phyloP scores from a whole-genome alignment of 1,139 yeast genomes.

The Saccharomyces pastorianus region DNA sequence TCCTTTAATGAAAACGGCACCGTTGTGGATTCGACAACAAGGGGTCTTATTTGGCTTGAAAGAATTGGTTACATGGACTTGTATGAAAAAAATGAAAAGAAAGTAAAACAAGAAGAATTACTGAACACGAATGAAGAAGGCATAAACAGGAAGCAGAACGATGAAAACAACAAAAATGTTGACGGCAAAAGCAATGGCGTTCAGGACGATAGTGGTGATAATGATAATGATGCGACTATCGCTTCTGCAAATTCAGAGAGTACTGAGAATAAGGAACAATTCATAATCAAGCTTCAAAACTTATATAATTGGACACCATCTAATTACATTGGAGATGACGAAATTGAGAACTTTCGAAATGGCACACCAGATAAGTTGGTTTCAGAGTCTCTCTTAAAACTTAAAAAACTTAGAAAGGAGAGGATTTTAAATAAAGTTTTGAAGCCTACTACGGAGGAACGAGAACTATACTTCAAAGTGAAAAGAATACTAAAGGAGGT shows the following conservation, averaged over 20 bases:
- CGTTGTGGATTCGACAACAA: constrained; percentile 54
- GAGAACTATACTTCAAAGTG: constrained; percentile 42
- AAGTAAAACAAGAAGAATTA: constrained; percentile 4
- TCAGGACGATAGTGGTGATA: constrained; percentile 3
- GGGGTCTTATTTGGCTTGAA: constrained; percentile 71
- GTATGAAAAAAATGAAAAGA: constrained; percentile 28
- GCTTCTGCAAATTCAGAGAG: constrained; percentile 10
- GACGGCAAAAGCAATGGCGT: constrained; percentile 4
- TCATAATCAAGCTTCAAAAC: constrained; percentile 41
- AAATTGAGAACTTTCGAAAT: constrained; percentile 40
- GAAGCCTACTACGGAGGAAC: constrained; percentile 41
- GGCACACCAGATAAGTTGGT: constrained; percentile 48
- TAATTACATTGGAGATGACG: constrained; percentile 45
- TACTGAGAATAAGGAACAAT: constrained; percentile 25
- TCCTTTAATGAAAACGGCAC: constrained; percentile 60
- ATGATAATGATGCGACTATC: constrained; percentile 23
- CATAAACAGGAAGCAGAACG: constrained; percentile 8
- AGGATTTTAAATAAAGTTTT: constrained; percentile 39
- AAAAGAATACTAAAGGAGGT: constrained; percentile 45
- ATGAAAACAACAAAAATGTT: constrained; percentile 7
- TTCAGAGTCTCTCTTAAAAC: constrained; percentile 46
- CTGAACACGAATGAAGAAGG: constrained; percentile 8
- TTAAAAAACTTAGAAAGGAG: constrained; percentile 57
- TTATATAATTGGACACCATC: constrained; percentile 50
- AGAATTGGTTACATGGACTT: constrained; percentile 55